Evolutionary conservation across 352 stramenopile genomes (phyloP), one percentile per base, ranked within the genome.

Genomic region (Pythium volutum): DNA sequence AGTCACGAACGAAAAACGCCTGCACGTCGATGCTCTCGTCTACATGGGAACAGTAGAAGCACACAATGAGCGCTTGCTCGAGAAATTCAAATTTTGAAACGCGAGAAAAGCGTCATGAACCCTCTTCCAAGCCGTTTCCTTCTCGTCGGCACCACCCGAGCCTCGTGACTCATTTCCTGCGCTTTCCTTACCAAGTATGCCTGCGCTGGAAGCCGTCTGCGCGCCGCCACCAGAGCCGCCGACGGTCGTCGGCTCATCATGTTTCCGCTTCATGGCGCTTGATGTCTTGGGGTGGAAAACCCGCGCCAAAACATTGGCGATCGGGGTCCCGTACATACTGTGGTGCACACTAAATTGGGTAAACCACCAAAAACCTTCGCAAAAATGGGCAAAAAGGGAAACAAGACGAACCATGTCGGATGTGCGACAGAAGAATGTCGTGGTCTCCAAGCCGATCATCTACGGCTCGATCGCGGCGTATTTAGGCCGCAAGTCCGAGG

Each of bases 391-490:
- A 43, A 36, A 36, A 36, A 36, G 31, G 31, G 31, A 36, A 36
- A 36, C 31, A 36, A 36, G 31, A n/a, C n/a, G 31, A 43, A 43
- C n/a, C n/a, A 94, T 94, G 85, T 80, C 83, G 55, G 77, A 94
- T 49, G 69, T 65, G 64, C 71, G 84, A 18, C 84, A 89, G 70
- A 87, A 87, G 75, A 78, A 81, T 66, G 79, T 95, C 57, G 71
- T 92, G 49, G 88, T 96, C 38, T 93, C 81, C 70, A 91, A 98
- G 59, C 92, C 95, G n/a, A 96, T 98, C 73, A 78, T 97, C 18
- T 98, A 98, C 78, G 95, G 95, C 25, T 98, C 91, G 2, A 82
- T 98, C 41, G 95, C 95, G 25, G 97, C 93, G 70, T 97, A 96
- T 63, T 67, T 98, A 9, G 92, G 93, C 0, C 88, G 90, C 53